Conservation (phyloP, 495 filamentous ascomycete genomes). For the Lasiosphaeriaceae sp. region DNA sequence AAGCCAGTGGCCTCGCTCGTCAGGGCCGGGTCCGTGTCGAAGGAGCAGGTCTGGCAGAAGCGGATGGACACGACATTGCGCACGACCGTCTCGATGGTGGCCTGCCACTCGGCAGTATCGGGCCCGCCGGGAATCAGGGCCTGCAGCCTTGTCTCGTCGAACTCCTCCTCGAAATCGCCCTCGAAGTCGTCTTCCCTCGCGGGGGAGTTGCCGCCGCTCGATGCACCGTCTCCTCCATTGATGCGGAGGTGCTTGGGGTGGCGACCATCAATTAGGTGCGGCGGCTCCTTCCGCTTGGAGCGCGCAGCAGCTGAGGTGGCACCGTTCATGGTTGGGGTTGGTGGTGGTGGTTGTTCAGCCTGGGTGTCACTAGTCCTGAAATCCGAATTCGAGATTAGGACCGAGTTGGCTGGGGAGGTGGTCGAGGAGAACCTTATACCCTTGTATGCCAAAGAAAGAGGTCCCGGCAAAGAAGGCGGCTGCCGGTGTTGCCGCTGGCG, state of each 20-base stretch:
- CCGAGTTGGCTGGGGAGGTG: neutral
- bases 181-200: slow-evolving; percentile 33
- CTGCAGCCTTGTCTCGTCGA: slow-evolving; percentile 31
- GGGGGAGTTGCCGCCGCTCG: slow-evolving; percentile 47
- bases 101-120: slow-evolving; percentile 95
- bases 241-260: slow-evolving; percentile 49
- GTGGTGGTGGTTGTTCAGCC: neutral
- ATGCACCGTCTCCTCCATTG: slow-evolving; percentile 37
- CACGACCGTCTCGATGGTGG: slow-evolving; percentile 89
- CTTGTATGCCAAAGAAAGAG: neutral
- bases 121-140: slow-evolving; percentile 50
- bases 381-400: neutral
- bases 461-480: neutral
- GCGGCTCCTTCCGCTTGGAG: slow-evolving; percentile 49
- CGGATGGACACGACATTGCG: slow-evolving; percentile 93
- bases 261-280: slow-evolving; percentile 35
- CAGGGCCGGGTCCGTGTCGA: slow-evolving; percentile 91
- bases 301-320: slow-evolving; percentile 31
- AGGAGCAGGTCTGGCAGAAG: slow-evolving; percentile 97
- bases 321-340: slow-evolving; percentile 37
- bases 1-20: slow-evolving; percentile 96
- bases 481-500: neutral
- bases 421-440: neutral
- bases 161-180: slow-evolving; percentile 32
- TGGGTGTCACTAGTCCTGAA: neutral